These are phyloP conservation scores for Pisolithus orientalis DNA, from an alignment of 768 basidiomycete species.

Conservation along the genomic window DNA sequence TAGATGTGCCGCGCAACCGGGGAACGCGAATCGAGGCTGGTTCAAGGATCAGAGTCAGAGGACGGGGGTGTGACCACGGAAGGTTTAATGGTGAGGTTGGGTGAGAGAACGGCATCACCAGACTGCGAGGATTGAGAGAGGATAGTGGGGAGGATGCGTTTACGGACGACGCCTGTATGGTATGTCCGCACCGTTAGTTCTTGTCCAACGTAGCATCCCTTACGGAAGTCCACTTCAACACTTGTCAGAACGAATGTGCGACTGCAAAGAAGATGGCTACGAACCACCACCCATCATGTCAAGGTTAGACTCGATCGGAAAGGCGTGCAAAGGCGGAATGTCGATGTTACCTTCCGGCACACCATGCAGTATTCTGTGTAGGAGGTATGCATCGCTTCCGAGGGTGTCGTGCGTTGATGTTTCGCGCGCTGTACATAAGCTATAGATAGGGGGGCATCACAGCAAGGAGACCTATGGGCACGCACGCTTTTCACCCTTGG, in stretches of 20 bases:
- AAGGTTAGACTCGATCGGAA: constrained; percentile 93
- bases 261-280: constrained; percentile 24
- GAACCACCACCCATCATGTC: constrained; percentile 91
- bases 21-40: constrained; percentile 32
- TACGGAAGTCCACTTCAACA: constrained; percentile 82
- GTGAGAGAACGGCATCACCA: constrained; percentile 7
- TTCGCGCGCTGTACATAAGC: constrained; percentile 40
- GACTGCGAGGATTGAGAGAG: constrained; percentile 36
- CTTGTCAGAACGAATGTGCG: neutral
- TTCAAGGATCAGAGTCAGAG: constrained; percentile 9
- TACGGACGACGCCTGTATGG: constrained; percentile 87
- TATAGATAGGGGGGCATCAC: constrained; percentile 1
- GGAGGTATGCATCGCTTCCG: constrained; percentile 51
- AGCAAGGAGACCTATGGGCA: constrained; percentile 9
- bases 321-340: constrained; percentile 66
- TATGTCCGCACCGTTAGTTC: constrained; percentile 95
- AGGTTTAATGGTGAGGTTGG: constrained; percentile 23
- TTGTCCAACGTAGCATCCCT: constrained; percentile 98
- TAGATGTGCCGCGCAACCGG: constrained; percentile 69
- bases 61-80: constrained; percentile 1
- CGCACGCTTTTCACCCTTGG: constrained; percentile 72
- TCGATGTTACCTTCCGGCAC: constrained; percentile 85
- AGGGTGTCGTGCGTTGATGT: constrained; percentile 50
- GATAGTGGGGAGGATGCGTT: constrained; percentile 80
- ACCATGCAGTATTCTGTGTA: constrained; percentile 76